Percentiles rank a stretch among this genome's conserved stretches.
Conservation (phyloP, 2,329 filamentous ascomycete genomes). For the Nannizziopsis barbatae region DNA sequence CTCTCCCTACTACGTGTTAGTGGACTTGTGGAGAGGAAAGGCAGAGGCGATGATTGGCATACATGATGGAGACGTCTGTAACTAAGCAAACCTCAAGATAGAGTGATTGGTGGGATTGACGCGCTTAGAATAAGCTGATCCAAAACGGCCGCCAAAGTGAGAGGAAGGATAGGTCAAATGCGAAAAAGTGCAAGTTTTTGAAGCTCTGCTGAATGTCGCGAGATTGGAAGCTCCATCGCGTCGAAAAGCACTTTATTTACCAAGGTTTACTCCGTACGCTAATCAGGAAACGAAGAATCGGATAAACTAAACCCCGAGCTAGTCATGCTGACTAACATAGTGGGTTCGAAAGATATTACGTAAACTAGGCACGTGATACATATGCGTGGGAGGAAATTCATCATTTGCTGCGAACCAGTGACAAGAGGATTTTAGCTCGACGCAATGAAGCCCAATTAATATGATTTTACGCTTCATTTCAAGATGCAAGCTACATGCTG, state of each 20-base stretch:
- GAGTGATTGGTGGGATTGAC: too few relatives aligned
- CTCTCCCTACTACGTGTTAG: slow-evolving; percentile 53
- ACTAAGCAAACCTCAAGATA: not conserved
- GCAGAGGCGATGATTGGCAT: not conserved
- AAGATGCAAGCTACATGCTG: too few relatives aligned
- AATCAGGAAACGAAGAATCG: slow-evolving; percentile 1
- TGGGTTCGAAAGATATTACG: too few relatives aligned
- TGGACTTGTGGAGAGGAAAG: not conserved
- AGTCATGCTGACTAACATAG: too few relatives aligned
- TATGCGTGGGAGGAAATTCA: too few relatives aligned
- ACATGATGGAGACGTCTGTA: slow-evolving; percentile 11
- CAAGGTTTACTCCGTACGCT: slow-evolving; percentile 11
- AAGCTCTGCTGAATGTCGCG: slow-evolving; percentile 1
- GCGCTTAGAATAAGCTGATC: too few relatives aligned
- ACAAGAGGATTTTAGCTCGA: too few relatives aligned
- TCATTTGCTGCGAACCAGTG: too few relatives aligned
- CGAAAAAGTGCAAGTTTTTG: not conserved
- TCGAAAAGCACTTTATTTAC: slow-evolving; percentile 14
- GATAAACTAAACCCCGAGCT: not conserved
- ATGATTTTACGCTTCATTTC: too few relatives aligned
- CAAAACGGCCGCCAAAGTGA: too few relatives aligned
- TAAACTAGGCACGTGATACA: too few relatives aligned
- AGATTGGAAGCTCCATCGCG: not conserved
- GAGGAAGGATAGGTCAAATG: not conserved
- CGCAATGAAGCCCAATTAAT: too few relatives aligned